phyloP scores from a whole-genome alignment of 148 eudicot genomes.

The Simmondsia chinensis region DNA sequence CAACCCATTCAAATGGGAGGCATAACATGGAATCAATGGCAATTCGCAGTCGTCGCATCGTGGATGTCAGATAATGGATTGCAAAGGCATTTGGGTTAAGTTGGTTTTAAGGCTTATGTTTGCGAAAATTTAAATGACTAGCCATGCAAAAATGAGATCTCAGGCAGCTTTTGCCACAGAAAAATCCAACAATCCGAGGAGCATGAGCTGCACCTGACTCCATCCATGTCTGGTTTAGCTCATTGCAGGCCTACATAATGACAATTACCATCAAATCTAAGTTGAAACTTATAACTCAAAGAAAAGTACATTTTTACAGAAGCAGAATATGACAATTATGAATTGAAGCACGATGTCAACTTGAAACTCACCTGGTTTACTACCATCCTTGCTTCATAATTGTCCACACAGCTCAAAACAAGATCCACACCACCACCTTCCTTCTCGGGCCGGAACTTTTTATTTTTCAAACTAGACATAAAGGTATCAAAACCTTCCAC shows the following conservation, averaged over 20 bases:
- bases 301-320: too few relatives aligned
- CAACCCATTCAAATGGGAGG: too few relatives aligned
- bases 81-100: too few relatives aligned
- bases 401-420: constrained; percentile 95
- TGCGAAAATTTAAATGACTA: too few relatives aligned
- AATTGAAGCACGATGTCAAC: neutral
- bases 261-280: too few relatives aligned
- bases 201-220: constrained; percentile 59
- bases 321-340: neutral
- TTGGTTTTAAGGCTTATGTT: too few relatives aligned
- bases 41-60: too few relatives aligned
- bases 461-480: constrained; percentile 73
- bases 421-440: constrained; percentile 92
- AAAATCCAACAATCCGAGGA: neutral
- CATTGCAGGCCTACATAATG: constrained; percentile 80
- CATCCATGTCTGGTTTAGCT: constrained; percentile 94
- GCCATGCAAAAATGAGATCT: too few relatives aligned
- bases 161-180: constrained; percentile 4
- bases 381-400: constrained; percentile 99
- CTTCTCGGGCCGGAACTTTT: constrained; percentile 49
- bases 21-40: too few relatives aligned
- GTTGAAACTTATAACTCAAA: too few relatives aligned
- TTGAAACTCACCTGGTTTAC: constrained; percentile 74
- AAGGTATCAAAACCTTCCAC: constrained; percentile 92
- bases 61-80: too few relatives aligned